A percentile compares a stretch with the other conserved stretches of the same genome.
phyloP scores from a whole-genome alignment of 2,329 filamentous ascomycete genomes.

The Colletotrichum sojae region DNA sequence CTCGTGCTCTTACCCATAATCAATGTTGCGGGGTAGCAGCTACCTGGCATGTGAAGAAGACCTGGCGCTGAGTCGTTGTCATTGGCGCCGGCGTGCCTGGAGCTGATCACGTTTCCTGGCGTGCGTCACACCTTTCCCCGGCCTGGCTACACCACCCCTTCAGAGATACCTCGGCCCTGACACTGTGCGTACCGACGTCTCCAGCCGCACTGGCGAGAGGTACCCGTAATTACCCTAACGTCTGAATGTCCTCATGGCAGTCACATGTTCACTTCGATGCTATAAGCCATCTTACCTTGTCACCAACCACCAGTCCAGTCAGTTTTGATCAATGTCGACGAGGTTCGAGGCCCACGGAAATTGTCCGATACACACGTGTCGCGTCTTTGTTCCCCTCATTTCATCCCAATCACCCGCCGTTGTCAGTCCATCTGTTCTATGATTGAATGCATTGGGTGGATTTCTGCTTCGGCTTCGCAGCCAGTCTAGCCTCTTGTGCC shows the following conservation, averaged over 20 bases:
- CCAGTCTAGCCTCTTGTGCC: conserved; percentile 38
- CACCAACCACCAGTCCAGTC: conserved; percentile 12
- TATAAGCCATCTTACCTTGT: conserved; percentile 3
- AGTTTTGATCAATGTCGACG: background rate
- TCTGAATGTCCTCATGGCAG: conserved; percentile 21
- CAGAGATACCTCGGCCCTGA: conserved; percentile 27
- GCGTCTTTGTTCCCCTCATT: background rate
- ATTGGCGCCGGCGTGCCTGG: conserved; percentile 19
- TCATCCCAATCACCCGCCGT: conserved; percentile 1
- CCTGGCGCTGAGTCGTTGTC: conserved; percentile 30
- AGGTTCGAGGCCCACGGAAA: conserved; percentile 22
- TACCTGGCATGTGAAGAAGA: conserved; percentile 35
- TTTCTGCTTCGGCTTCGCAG: conserved; percentile 39
- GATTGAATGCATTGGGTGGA: conserved; percentile 30
- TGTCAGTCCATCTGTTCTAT: conserved; percentile 12
- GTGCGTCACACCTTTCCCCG: conserved; percentile 28
- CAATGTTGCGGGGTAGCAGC: conserved; percentile 29
- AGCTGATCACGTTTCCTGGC: conserved; percentile 32
- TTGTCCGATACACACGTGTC: conserved; percentile 32
- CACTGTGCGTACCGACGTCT: conserved; percentile 11
- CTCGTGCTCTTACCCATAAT: conserved; percentile 8
- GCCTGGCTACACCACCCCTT: conserved; percentile 22
- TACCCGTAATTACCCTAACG: conserved; percentile 18
- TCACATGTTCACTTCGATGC: conserved; percentile 24
- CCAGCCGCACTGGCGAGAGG: conserved; percentile 20